Percentiles rank a stretch among this genome's conserved stretches.
phyloP scores from a whole-genome alignment of 1,139 yeast species.

The Saccharomycopsis phalli region DNA sequence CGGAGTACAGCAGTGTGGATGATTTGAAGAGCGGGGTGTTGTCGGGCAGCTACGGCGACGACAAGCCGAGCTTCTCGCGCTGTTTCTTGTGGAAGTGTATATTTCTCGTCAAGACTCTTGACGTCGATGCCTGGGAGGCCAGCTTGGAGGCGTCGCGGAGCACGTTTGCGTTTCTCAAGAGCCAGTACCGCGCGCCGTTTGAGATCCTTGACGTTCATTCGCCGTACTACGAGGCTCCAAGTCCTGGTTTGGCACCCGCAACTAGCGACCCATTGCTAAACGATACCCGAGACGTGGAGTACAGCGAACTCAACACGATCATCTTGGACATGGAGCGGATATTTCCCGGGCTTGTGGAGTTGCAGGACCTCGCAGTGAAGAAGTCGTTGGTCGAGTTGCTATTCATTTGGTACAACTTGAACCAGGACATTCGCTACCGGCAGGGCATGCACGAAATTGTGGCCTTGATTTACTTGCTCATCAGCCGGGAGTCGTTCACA shows the following conservation, averaged over 20 bases:
- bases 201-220: conserved; percentile 2
- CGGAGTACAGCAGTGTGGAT: conserved; percentile 7
- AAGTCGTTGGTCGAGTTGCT: conserved; percentile 37
- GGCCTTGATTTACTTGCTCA: conserved; percentile 28
- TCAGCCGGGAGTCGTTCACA: conserved; percentile 6
- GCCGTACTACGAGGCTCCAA: conserved; percentile 6
- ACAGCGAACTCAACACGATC: conserved; percentile 17
- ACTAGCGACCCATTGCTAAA: conserved; percentile 4
- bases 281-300: conserved; percentile 3
- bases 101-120: conserved; percentile 12
- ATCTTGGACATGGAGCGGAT: conserved; percentile 42
- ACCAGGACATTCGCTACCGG: conserved; percentile 43
- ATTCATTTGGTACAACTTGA: conserved; percentile 44
- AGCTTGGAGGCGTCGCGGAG: conserved; percentile 11
- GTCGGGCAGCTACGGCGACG: conserved; percentile 19
- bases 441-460: conserved; percentile 58
- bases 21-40: conserved; percentile 16
- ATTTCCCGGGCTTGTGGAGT: conserved; percentile 49
- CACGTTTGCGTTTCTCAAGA: conserved; percentile 8
- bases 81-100: conserved; percentile 18
- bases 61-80: conserved; percentile 11
- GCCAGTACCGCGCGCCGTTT: conserved; percentile 14
- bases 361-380: conserved; percentile 27
- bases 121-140: conserved; percentile 5
- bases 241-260: background rate